These are phyloP conservation scores for Leccinum pellstonianum DNA, from an alignment of 768 basidiomycete genomes.

Conservation along the genomic window DNA sequence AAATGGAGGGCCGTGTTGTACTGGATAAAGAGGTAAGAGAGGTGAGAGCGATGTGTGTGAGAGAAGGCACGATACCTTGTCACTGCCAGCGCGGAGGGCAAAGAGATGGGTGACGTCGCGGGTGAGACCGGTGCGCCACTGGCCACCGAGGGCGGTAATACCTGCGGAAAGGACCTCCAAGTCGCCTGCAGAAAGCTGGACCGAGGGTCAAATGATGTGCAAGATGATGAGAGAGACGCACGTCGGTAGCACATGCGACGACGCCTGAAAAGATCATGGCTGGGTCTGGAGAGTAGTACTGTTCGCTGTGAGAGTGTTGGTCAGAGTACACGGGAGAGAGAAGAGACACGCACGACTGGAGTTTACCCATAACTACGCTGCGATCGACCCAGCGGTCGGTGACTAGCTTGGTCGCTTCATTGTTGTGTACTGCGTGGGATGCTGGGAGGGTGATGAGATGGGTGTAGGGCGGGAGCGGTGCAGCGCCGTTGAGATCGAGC, in stretches of 20 bases:
- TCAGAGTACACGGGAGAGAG: not conserved
- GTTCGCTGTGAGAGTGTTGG: conserved; percentile 36
- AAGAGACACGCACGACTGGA: conserved; percentile 51
- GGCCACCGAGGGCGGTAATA: conserved; percentile 75
- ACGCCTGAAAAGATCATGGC: conserved; percentile 81
- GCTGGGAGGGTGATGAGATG: conserved; percentile 51
- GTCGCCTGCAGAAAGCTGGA: conserved; percentile 60
- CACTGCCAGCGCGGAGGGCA: conserved; percentile 47
- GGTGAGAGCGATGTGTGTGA: not conserved
- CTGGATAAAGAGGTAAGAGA: conserved; percentile 15
- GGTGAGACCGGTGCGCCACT: conserved; percentile 74
- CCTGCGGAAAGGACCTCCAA: conserved; percentile 71
- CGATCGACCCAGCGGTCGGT: conserved; percentile 72
- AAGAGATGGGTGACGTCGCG: conserved; percentile 89
- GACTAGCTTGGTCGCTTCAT: conserved; percentile 35
- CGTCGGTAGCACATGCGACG: conserved; percentile 68
- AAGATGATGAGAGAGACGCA: conserved; percentile 29
- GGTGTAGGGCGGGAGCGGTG: conserved; percentile 47
- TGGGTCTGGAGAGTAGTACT: conserved; percentile 76
- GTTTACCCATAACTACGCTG: conserved; percentile 53
- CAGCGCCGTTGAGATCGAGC: conserved; percentile 56
- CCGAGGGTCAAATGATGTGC: not conserved
- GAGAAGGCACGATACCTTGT: conserved; percentile 34
- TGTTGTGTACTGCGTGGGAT: conserved; percentile 41
- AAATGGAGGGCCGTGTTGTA: conserved; percentile 55